Conservation (phyloP, 257 asterid genomes). For the Lycium barbarum region DNA sequence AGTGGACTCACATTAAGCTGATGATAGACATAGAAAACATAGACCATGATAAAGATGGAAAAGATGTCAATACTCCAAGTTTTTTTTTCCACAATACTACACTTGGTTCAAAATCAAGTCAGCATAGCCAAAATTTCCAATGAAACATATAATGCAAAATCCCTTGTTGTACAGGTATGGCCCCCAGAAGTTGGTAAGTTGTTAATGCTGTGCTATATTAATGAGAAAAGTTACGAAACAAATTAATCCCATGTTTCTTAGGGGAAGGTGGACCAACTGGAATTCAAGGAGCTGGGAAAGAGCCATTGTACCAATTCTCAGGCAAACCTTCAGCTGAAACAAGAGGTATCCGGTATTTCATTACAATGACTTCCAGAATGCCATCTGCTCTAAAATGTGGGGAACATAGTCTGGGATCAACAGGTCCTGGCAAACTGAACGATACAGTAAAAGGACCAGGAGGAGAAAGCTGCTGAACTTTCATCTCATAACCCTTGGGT, state of each 20-base stretch:
- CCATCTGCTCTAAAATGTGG: conserved; percentile 47
- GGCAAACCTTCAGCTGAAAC: conserved; percentile 45
- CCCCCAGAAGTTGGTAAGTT: background rate
- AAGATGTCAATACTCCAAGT: background rate
- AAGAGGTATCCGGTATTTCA: conserved; percentile 44
- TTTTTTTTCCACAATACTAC: background rate
- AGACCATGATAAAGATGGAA: background rate
- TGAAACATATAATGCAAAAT: conserved; percentile 13
- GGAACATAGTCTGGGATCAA: conserved; percentile 48
- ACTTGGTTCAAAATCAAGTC: background rate
- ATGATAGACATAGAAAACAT: background rate
- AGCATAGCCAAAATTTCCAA: background rate
- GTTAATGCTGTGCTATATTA: background rate
- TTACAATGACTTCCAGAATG: conserved; percentile 44
- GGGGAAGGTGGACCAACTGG: background rate
- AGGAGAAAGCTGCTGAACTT: conserved; percentile 52
- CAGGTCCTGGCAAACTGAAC: conserved; percentile 60
- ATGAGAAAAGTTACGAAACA: background rate
- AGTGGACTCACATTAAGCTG: background rate
- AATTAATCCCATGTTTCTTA: background rate
- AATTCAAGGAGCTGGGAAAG: conserved; percentile 33
- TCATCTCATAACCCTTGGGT: conserved; percentile 43
- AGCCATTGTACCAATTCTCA: conserved; percentile 49
- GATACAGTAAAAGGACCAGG: conserved; percentile 57
- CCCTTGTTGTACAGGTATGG: conserved; percentile 2